Percentiles rank a stretch among this genome's conserved stretches.
phyloP scores from a whole-genome alignment of 495 filamentous ascomycete species.

The Podospora anserina region DNA sequence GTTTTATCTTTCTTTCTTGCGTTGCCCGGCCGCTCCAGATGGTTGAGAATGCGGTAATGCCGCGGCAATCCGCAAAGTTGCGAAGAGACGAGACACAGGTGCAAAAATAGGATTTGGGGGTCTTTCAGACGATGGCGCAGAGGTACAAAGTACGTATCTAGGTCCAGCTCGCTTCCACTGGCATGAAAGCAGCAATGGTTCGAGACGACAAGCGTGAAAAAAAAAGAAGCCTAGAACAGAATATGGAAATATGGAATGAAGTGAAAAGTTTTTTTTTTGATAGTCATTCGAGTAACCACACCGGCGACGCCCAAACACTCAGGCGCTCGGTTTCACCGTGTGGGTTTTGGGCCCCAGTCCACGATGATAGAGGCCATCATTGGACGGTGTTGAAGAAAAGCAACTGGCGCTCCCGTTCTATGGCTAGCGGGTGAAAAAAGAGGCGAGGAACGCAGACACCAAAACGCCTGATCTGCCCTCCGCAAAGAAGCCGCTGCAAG shows the following conservation, averaged over 20 bases:
- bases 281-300: conserved; percentile 1
- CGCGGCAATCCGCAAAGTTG: conserved; percentile 8
- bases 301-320: not conserved
- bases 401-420: conserved; percentile 8
- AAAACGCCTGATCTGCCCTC: conserved; percentile 22
- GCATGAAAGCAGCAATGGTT: not conserved
- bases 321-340: conserved; percentile 4
- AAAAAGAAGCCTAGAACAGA: not conserved
- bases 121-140: not conserved
- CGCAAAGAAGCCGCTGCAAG: conserved; percentile 15
- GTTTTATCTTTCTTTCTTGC: conserved; percentile 3
- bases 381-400: conserved; percentile 13
- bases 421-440: not conserved
- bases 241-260: not conserved
- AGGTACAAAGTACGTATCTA: not conserved
- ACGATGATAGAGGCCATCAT: not conserved
- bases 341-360: conserved; percentile 1
- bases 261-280: not conserved
- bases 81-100: conserved; percentile 2
- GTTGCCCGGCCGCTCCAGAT: conserved; percentile 4
- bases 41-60: conserved; percentile 5
- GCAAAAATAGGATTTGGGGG: conserved; percentile 6
- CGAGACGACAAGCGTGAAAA: not conserved
- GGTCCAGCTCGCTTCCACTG: not conserved
- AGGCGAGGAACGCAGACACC: conserved; percentile 22